These are phyloP conservation scores for Aphanomyces stellatus DNA, from an alignment of 352 stramenopile species.

Conservation along the genomic window DNA sequence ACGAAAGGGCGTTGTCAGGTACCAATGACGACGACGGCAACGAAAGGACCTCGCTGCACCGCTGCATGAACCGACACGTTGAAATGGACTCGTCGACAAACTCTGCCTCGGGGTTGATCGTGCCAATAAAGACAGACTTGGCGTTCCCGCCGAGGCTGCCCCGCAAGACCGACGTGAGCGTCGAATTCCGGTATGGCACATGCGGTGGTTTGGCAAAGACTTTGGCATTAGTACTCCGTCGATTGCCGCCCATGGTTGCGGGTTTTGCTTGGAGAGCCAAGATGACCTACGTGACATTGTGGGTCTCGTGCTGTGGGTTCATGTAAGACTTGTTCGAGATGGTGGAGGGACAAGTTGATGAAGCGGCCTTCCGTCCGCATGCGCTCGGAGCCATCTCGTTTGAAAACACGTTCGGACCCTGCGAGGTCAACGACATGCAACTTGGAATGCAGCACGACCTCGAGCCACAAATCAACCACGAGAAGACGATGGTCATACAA, in stretches of 20 bases:
- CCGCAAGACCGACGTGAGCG: slow-evolving; percentile 94
- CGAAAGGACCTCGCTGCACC: slow-evolving; percentile 62
- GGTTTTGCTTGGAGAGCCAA: slow-evolving; percentile 82
- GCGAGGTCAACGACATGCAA: slow-evolving; percentile 93
- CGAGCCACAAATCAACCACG: too few relatives aligned
- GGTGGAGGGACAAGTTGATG: slow-evolving; percentile 94
- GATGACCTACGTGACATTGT: slow-evolving; percentile 68
- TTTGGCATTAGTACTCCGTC: too few relatives aligned
- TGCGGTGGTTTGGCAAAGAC: slow-evolving; percentile 52
- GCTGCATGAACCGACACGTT: slow-evolving; percentile 94
- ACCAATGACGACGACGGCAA: too few relatives aligned
- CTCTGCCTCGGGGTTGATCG: slow-evolving; percentile 85
- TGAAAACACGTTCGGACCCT: slow-evolving; percentile 94
- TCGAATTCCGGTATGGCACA: slow-evolving; percentile 94
- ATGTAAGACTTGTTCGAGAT: slow-evolving; percentile 75
- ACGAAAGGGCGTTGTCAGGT: too few relatives aligned
- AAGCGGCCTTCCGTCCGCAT: slow-evolving; percentile 91
- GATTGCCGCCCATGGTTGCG: slow-evolving; percentile 16
- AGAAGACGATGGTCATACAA: slow-evolving; percentile 13
- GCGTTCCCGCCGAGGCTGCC: slow-evolving; percentile 94
- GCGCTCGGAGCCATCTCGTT: slow-evolving; percentile 83
- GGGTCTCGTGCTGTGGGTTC: too few relatives aligned
- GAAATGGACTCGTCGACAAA: slow-evolving; percentile 90
- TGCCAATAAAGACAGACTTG: slow-evolving; percentile 96
- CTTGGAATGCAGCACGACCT: slow-evolving; percentile 76